Percentiles rank a stretch among this genome's conserved stretches.
These are phyloP conservation scores for Prunella vulgaris DNA, from an alignment of 257 asterid species.

Conservation along the genomic window DNA sequence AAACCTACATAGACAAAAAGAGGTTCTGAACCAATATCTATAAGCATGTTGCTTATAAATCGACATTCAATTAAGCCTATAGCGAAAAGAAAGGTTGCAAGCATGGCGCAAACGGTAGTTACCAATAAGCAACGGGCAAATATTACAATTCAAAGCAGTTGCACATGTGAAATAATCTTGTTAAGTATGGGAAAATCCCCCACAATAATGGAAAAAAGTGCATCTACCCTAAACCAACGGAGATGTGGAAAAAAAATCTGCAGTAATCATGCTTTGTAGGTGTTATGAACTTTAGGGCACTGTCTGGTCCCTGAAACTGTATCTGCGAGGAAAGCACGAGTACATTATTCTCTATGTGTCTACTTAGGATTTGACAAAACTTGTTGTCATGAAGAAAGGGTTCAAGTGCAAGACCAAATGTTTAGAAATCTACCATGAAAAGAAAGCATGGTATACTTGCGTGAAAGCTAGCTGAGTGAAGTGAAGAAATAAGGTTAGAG, in stretches of 20 bases:
- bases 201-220: not conserved
- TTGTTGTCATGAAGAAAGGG: conserved; percentile 2
- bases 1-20: conserved; percentile 52
- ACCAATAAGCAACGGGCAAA: conserved; percentile 6
- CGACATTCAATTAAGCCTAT: conserved; percentile 9
- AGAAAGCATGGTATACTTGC: not conserved
- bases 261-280: not conserved
- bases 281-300: not conserved
- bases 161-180: not conserved
- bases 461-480: conserved; percentile 12
- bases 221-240: not conserved
- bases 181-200: not conserved
- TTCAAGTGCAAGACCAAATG: conserved; percentile 4
- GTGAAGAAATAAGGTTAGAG: conserved; percentile 17
- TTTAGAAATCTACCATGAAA: not conserved
- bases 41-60: conserved; percentile 1
- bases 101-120: not conserved
- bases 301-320: not conserved
- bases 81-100: not conserved
- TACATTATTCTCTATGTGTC: not conserved
- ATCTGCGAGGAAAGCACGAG: not conserved
- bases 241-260: not conserved
- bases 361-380: not conserved
- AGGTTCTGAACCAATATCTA: conserved; percentile 4
- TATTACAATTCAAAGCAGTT: not conserved